Evolutionary conservation across 2,329 filamentous ascomycete species (phyloP), one percentile per base, ranked within the genome.

Genomic region (Fusarium sp.): DNA sequence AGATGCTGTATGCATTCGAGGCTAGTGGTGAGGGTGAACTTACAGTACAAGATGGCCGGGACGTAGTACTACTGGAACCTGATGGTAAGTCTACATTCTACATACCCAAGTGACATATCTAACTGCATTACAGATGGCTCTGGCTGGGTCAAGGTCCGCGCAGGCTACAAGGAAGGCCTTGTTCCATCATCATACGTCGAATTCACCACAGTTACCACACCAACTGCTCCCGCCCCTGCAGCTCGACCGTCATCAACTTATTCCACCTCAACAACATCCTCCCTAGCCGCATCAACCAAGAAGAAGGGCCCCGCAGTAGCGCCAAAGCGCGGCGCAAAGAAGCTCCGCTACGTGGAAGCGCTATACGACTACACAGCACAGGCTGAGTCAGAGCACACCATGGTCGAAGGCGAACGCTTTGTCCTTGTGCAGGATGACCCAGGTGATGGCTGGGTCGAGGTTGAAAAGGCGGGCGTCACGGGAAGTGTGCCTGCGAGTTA

Each of bases 371-470:
- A 99, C 80, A 86, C 91, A 55, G 94, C 95, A 20, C 91, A 94
- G 76, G 94, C 90, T 73, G 93, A 97, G 9, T 88, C 90, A 11
- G 96, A 99, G 82, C 94, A 95, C 81, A 94, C 87, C 77, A 99
- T 99, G 93, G 80, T 80, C 2, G 95, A 97, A 81, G 96, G 96
- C 2, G 96, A 99, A 81, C 88, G 91, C 55, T 97, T 99, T 77
- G 94, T 99, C 41, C 85, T 99, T 35, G 90, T 98, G 67, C 94
- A 91, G 76, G 91, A 93, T 61, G 95, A 98, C 78, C 88, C 91
- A 0, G 96, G 96, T 3, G 96, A 98, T 83, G 96, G 96, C 1
- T 99, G 96, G 96, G 93, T 91, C 32, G 96, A 98, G 83, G 96
- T 99, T 20, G 96, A 98, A 84, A 94, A 93, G 81, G 94, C 93